phyloP scores from a whole-genome alignment of 2,329 filamentous ascomycete species.

The Aspergillus sergii region DNA sequence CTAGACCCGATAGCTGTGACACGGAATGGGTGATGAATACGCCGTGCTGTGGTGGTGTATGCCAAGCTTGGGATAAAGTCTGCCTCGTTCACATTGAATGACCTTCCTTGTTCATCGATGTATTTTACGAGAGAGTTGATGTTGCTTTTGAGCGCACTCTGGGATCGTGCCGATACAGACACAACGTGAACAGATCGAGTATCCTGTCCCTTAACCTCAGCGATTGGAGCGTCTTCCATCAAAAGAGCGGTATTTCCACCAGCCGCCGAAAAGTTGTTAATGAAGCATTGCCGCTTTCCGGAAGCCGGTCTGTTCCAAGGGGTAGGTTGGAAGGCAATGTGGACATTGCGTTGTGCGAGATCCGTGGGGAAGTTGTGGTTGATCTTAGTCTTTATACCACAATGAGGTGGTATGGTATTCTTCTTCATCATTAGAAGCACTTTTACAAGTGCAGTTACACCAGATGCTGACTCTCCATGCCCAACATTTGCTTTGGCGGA shows the following conservation, averaged over 20 bases:
- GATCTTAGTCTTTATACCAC: slow-evolving; percentile 45
- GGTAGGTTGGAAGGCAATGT: slow-evolving; percentile 51
- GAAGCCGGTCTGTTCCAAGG: slow-evolving; percentile 37
- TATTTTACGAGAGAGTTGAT: slow-evolving; percentile 58
- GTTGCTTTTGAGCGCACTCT: slow-evolving; percentile 52
- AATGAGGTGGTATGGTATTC: slow-evolving; percentile 35
- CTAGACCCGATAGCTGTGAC: slow-evolving; percentile 20
- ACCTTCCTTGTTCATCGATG: slow-evolving; percentile 47
- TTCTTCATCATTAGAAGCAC: slow-evolving; percentile 42
- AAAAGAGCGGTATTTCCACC: slow-evolving; percentile 73
- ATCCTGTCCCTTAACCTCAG: slow-evolving; percentile 42
- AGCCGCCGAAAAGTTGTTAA: slow-evolving; percentile 73
- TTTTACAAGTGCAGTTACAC: slow-evolving; percentile 45
- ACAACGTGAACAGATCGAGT: slow-evolving; percentile 60
- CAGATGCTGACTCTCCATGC: slow-evolving; percentile 64
- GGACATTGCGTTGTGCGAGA: slow-evolving; percentile 45
- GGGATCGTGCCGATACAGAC: slow-evolving; percentile 55
- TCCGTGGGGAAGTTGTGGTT: slow-evolving; percentile 51
- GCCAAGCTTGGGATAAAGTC: slow-evolving; percentile 51
- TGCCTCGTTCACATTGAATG: slow-evolving; percentile 36
- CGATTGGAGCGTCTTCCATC: slow-evolving; percentile 61
- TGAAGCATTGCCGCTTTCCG: slow-evolving; percentile 44
- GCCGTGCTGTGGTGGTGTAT: slow-evolving; percentile 69
- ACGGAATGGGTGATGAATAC: slow-evolving; percentile 45
- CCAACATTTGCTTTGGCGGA: slow-evolving; percentile 67